phyloP scores from a whole-genome alignment of 2,329 filamentous ascomycete species.

The Stagonosporopsis chrysanthemi region DNA sequence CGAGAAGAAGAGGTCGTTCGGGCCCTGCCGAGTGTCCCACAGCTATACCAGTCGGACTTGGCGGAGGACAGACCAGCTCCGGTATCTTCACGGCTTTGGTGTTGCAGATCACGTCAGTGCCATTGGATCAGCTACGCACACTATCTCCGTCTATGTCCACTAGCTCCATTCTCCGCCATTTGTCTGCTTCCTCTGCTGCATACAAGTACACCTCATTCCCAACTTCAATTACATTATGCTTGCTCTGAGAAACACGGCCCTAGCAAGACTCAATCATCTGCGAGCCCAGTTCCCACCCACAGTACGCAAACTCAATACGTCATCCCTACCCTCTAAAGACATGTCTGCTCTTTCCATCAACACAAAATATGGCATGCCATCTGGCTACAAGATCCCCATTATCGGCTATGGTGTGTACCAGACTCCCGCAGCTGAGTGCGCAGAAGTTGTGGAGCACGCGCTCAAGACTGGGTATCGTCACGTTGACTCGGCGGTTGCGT shows the following conservation, averaged over 20 bases:
- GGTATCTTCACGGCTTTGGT: neutral
- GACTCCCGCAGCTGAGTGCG: constrained; percentile 62
- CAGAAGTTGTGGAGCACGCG: constrained; percentile 66
- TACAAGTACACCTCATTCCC: constrained; percentile 2
- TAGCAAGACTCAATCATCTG: constrained; percentile 24
- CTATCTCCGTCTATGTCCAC: constrained; percentile 13
- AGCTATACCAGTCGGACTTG: neutral
- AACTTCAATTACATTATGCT: constrained; percentile 4
- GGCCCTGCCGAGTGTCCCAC: neutral
- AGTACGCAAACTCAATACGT: constrained; percentile 30
- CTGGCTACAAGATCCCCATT: constrained; percentile 67
- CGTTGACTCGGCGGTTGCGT: constrained; percentile 70
- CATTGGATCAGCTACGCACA: neutral
- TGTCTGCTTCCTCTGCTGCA: neutral
- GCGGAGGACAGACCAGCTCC: neutral
- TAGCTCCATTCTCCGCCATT: neutral
- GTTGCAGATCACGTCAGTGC: neutral
- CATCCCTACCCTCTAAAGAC: constrained; percentile 25
- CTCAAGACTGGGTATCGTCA: constrained; percentile 67
- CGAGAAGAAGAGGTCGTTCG: too few species aligned
- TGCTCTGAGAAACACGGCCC: constrained; percentile 3
- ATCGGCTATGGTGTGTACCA: constrained; percentile 64
- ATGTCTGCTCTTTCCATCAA: constrained; percentile 57
- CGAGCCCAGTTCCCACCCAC: constrained; percentile 19
- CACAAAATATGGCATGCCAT: constrained; percentile 62